Evolutionary conservation across 2,329 filamentous ascomycete species (phyloP).

Genomic region (Paecilomyces formosus): DNA sequence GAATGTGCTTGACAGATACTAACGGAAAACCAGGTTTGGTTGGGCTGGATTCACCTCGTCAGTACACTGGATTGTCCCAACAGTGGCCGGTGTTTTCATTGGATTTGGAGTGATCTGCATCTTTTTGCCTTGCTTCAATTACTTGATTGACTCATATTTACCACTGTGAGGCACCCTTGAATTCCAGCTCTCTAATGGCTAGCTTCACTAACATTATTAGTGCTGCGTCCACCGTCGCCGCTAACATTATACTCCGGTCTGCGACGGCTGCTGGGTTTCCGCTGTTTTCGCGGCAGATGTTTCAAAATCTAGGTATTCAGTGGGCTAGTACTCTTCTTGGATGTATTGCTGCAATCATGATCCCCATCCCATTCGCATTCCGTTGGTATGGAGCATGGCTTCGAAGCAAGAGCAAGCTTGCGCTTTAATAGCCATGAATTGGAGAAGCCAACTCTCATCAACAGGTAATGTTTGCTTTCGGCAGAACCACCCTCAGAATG

Average conservation of each 20-base stretch:
- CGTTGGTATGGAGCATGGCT: slow-evolving; percentile 22
- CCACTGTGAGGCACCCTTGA: slow-evolving; percentile 26
- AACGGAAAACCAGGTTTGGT: slow-evolving; percentile 16
- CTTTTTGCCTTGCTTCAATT: slow-evolving; percentile 26
- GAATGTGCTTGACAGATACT: neutral
- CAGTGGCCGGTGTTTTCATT: slow-evolving; percentile 21
- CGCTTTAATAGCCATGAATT: neutral
- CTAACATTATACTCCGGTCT: slow-evolving; percentile 31
- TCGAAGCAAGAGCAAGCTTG: slow-evolving; percentile 7
- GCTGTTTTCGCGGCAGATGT: slow-evolving; percentile 30
- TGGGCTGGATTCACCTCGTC: slow-evolving; percentile 25
- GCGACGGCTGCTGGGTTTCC: slow-evolving; percentile 28
- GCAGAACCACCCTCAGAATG: too few relatives aligned
- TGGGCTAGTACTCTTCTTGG: slow-evolving; percentile 34
- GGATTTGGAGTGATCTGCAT: slow-evolving; percentile 26
- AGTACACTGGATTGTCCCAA: slow-evolving; percentile 30
- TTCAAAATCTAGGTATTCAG: slow-evolving; percentile 27
- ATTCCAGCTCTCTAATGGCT: too few relatives aligned
- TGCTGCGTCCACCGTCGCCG: slow-evolving; percentile 30
- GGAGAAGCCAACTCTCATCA: too few relatives aligned
- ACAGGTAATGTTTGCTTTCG: too few relatives aligned
- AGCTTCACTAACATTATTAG: slow-evolving; percentile 8
- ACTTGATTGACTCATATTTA: slow-evolving; percentile 33
- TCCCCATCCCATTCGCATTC: slow-evolving; percentile 31
- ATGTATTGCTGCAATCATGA: slow-evolving; percentile 26